Base-by-base conservation (phyloP, 2,329 filamentous ascomycete genomes). In the Ceratocystis alfenasii region DNA sequence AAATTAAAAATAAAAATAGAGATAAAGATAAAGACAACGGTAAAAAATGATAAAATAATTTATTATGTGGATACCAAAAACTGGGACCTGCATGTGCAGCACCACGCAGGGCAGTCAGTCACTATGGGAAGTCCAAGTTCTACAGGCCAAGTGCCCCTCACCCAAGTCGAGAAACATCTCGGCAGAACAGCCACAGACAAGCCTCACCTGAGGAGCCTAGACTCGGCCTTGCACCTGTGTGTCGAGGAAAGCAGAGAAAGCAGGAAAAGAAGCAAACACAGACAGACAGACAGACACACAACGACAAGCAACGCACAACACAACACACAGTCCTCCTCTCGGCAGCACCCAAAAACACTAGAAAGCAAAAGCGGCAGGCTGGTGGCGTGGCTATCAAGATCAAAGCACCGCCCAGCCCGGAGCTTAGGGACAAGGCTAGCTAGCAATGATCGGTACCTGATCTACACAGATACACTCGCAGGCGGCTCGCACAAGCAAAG, bases 391-490 rank as follows among this genome's bases (percentile, higher is more conserved):
- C 36, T 4, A 41, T 50, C n/a, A 57, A 57, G 8, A 57, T 57
- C 53, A 57, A 57, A 28, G 53, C 53, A 57, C 53, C 28, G 7
- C 22, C 53, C 36, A 41, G 36, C 10, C 36, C 36, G 3, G 36
- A 2, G 53, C 53, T 22, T n/a, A 3, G 22, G 12, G 15, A 57
- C 22, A 50, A 41, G 36, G 36, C 10, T 10, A 22, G n/a, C 46
- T n/a, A 50, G 46, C n/a, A 57, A 30, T 17, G 25, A 17, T 12
- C 53, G 53, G 53, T 57, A 57, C 53, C 53, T 57, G 53, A 57
- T 57, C 53, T 28, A 30, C 20, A 2, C 50, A 55, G 50, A 55
- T 28, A 55, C 12, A 28, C 50, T 20, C n/a, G 20, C 8, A 22
- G 17, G 20, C 46, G 17, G 20, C 17, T n/a, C 46, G 20, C 46